Conservation (phyloP, 306 rosid genomes). For the Gastrolobium bilobum region DNA sequence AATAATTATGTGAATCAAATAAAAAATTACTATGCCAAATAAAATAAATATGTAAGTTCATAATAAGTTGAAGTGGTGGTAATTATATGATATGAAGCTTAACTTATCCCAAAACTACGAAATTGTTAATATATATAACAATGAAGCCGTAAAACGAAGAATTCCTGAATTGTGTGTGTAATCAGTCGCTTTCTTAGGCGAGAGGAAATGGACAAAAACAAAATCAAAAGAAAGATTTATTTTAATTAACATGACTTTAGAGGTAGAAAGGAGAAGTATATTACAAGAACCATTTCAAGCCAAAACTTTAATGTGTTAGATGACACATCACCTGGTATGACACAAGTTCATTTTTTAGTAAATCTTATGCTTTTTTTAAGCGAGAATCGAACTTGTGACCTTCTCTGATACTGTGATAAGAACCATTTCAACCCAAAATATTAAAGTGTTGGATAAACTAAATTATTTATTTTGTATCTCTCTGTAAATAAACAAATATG, state of each 20-base stretch:
- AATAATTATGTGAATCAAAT: neutral
- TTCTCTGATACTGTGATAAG: too few relatives aligned
- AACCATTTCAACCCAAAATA: too few relatives aligned
- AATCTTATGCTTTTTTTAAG: too few relatives aligned
- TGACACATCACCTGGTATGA: too few relatives aligned
- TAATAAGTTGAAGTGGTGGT: neutral
- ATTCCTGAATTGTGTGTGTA: neutral
- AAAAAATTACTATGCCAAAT: neutral
- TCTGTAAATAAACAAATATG: neutral
- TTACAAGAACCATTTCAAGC: too few relatives aligned
- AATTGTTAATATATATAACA: too few relatives aligned
- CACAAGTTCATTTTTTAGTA: too few relatives aligned
- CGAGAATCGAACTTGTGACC: too few relatives aligned
- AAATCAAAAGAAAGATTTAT: neutral
- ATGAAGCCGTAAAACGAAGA: neutral
- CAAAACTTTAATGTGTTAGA: too few relatives aligned
- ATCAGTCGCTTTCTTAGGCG: constrained; percentile 22
- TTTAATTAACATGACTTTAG: neutral
- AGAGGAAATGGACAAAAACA: constrained; percentile 29
- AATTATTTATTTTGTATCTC: too few relatives aligned
- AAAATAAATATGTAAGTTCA: neutral
- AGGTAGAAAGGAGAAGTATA: neutral
- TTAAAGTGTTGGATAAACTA: too few relatives aligned
- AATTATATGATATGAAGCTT: neutral
- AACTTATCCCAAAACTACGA: neutral